phyloP scores from a whole-genome alignment of 306 rosid species.

The Adenanthera pavonina region DNA sequence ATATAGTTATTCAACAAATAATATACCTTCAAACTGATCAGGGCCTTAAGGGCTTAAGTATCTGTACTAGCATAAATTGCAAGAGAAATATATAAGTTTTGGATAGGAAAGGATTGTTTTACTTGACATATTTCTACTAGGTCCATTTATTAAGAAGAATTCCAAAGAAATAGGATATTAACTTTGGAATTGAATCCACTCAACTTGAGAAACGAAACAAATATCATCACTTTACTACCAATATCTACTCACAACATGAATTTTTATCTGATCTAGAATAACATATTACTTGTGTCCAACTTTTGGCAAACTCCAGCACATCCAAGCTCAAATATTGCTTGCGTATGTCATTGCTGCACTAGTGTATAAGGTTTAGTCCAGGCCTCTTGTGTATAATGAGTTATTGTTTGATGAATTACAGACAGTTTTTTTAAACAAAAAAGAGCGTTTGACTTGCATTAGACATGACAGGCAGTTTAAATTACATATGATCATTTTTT shows the following conservation, averaged over 20 bases:
- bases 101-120: too few species aligned
- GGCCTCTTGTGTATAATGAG: not conserved
- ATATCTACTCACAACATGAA: not conserved
- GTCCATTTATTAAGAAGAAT: not conserved
- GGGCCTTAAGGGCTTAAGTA: not conserved
- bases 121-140: too few species aligned
- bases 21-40: not conserved
- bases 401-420: not conserved
- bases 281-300: not conserved
- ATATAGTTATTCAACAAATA: not conserved
- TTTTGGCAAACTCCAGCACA: not conserved
- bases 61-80: not conserved
- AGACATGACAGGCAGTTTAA: not conserved
- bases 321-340: not conserved
- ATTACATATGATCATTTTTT: not conserved
- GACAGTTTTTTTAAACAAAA: not conserved
- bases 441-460: not conserved
- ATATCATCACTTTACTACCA: not conserved
- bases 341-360: not conserved
- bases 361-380: not conserved
- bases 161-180: not conserved
- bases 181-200: not conserved
- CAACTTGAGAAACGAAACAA: not conserved
- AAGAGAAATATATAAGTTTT: not conserved
- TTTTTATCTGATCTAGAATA: slow-evolving; percentile 9